phyloP scores from a whole-genome alignment of 768 basidiomycete genomes.

The Mycena latifolia region DNA sequence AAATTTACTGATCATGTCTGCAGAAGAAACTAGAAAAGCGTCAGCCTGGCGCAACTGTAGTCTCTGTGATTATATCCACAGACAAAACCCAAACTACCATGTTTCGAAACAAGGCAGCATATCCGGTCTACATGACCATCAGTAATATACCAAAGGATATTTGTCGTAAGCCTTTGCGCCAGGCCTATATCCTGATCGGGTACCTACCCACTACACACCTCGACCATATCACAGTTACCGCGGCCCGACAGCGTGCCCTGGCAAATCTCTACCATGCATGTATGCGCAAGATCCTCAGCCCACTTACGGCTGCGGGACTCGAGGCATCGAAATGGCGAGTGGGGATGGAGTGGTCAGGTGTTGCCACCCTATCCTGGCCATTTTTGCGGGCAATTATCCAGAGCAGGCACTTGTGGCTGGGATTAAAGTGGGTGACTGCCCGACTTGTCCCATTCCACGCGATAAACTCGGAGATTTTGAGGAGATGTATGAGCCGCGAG shows the following conservation, averaged over 20 bases:
- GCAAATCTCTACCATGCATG: neutral
- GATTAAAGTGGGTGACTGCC: neutral
- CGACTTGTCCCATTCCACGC: neutral
- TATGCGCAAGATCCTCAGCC: neutral
- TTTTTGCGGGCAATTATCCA: slow-evolving; percentile 38
- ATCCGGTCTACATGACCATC: neutral
- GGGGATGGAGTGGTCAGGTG: slow-evolving; percentile 39
- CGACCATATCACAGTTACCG: neutral
- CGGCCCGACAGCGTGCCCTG: neutral
- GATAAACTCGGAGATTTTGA: neutral
- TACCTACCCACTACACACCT: neutral
- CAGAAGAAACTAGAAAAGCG: neutral
- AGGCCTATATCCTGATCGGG: neutral
- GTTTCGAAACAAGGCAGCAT: slow-evolving; percentile 1
- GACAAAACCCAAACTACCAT: slow-evolving; percentile 3
- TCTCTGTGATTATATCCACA: neutral
- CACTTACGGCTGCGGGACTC: neutral
- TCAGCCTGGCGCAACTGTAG: neutral
- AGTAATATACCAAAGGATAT: slow-evolving; percentile 1
- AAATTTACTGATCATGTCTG: too few species aligned
- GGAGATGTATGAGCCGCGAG: neutral
- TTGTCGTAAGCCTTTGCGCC: neutral
- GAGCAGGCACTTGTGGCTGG: slow-evolving; percentile 37
- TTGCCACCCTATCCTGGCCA: neutral
- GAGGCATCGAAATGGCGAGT: slow-evolving; percentile 37